A percentile compares a stretch with the other conserved stretches of the same genome.
phyloP scores from a whole-genome alignment of 768 basidiomycete genomes.

The Suillus subaureus region DNA sequence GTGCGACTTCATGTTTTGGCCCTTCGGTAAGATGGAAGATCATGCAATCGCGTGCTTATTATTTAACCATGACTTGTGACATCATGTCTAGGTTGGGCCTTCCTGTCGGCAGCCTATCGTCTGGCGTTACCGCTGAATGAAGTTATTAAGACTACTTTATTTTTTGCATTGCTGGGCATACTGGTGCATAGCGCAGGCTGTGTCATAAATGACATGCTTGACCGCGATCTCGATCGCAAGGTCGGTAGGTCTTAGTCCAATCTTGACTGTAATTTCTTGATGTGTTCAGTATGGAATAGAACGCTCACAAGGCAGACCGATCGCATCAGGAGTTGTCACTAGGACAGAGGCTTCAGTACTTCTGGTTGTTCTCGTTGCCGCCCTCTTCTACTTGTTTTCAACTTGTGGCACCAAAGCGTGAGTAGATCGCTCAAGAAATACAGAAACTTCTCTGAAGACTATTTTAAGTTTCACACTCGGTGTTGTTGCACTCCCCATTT shows the following conservation, averaged over 20 bases:
- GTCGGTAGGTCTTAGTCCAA: background rate
- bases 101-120: background rate
- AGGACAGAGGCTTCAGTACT: background rate
- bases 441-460: background rate
- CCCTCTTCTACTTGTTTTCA: background rate
- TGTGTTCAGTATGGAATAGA: background rate
- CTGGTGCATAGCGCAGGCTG: background rate
- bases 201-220: background rate
- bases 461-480: background rate
- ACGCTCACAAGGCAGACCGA: background rate
- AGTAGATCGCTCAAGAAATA: background rate
- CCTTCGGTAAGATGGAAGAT: background rate
- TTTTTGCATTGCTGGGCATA: background rate
- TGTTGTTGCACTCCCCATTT: background rate
- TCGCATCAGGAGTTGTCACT: conserved; percentile 1
- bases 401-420: background rate
- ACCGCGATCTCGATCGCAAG: background rate
- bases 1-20: background rate
- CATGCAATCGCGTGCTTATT: background rate
- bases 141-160: background rate
- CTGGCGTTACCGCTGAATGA: background rate
- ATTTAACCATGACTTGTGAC: background rate
- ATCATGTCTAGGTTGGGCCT: background rate
- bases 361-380: background rate
- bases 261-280: background rate